These are phyloP conservation scores for Periconia digitata DNA, from an alignment of 2,329 filamentous ascomycete species.

Conservation along the genomic window DNA sequence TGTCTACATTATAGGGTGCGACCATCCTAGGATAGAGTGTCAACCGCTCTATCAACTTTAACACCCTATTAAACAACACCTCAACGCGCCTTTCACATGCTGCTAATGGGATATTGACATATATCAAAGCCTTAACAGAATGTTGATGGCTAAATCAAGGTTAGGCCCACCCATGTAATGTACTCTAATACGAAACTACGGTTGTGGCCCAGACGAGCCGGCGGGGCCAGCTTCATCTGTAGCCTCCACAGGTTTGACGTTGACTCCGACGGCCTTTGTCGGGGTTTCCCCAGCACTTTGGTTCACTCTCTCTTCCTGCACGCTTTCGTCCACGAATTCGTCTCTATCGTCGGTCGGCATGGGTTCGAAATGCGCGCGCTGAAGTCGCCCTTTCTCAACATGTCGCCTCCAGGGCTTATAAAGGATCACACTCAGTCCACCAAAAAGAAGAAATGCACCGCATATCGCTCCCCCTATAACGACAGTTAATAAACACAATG, in stretches of 20 bases:
- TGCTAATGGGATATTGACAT: too few relatives aligned
- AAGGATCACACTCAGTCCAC: slow-evolving; percentile 68
- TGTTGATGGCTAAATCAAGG: too few relatives aligned
- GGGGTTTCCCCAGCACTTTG: not conserved
- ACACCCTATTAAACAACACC: too few relatives aligned
- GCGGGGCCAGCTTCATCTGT: slow-evolving; percentile 19
- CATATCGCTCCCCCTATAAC: slow-evolving; percentile 70
- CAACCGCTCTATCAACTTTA: too few relatives aligned
- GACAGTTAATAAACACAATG: too few relatives aligned
- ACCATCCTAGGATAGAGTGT: too few relatives aligned
- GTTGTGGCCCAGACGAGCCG: not conserved
- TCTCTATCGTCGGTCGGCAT: slow-evolving; percentile 16
- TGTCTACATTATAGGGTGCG: too few relatives aligned
- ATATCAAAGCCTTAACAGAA: too few relatives aligned
- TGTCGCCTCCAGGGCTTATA: slow-evolving; percentile 78
- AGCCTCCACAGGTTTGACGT: slow-evolving; percentile 18
- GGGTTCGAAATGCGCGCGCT: slow-evolving; percentile 31
- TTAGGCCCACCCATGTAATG: too few relatives aligned
- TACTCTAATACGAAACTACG: too few relatives aligned
- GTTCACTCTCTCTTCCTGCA: slow-evolving; percentile 2
- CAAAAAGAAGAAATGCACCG: slow-evolving; percentile 78
- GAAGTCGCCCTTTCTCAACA: slow-evolving; percentile 48
- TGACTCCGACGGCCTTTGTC: slow-evolving; percentile 14
- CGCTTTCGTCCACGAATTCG: slow-evolving; percentile 8
- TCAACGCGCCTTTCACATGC: too few relatives aligned